These are phyloP conservation scores for Penicillium sp. DNA, from an alignment of 2,329 filamentous ascomycete genomes.

Conservation along the genomic window DNA sequence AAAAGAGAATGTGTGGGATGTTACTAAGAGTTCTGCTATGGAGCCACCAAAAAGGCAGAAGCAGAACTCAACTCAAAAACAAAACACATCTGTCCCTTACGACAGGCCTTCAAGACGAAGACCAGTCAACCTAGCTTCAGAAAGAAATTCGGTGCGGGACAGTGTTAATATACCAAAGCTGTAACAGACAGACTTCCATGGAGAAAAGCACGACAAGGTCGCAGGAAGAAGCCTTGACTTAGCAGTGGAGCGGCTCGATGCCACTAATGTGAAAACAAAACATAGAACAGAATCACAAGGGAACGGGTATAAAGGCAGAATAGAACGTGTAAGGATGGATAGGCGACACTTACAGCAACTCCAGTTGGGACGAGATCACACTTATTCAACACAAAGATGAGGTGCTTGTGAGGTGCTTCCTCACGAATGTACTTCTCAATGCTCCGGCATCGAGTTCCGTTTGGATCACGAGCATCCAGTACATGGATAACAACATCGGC, in stretches of 20 bases:
- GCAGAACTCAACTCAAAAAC: constrained; percentile 94
- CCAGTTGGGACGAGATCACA: constrained; percentile 87
- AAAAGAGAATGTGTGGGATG: constrained; percentile 71
- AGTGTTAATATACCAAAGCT: constrained; percentile 92
- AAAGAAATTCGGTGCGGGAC: constrained; percentile 62
- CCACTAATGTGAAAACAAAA: constrained; percentile 22
- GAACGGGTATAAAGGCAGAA: constrained; percentile 4
- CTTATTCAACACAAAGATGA: constrained; percentile 86
- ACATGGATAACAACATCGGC: constrained; percentile 96
- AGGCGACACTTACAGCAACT: constrained; percentile 74
- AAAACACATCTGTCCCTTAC: constrained; percentile 73
- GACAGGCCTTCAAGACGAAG: constrained; percentile 86
- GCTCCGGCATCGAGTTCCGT: constrained; percentile 82
- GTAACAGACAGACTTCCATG: constrained; percentile 93
- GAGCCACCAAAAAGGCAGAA: constrained; percentile 56
- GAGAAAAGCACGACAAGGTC: constrained; percentile 50
- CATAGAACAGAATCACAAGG: constrained; percentile 3
- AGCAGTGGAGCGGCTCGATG: constrained; percentile 53
- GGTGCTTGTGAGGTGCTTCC: constrained; percentile 92
- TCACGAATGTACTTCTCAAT: constrained; percentile 90
- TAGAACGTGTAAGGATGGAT: constrained; percentile 2
- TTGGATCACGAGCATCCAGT: constrained; percentile 78
- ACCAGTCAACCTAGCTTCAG: constrained; percentile 62
- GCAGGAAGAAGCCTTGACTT: constrained; percentile 80
- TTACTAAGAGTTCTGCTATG: constrained; percentile 96